Percentiles rank a stretch among this genome's conserved stretches.
These are phyloP conservation scores for Termitomyces sp. DNA, from an alignment of 768 basidiomycete species.

Conservation along the genomic window DNA sequence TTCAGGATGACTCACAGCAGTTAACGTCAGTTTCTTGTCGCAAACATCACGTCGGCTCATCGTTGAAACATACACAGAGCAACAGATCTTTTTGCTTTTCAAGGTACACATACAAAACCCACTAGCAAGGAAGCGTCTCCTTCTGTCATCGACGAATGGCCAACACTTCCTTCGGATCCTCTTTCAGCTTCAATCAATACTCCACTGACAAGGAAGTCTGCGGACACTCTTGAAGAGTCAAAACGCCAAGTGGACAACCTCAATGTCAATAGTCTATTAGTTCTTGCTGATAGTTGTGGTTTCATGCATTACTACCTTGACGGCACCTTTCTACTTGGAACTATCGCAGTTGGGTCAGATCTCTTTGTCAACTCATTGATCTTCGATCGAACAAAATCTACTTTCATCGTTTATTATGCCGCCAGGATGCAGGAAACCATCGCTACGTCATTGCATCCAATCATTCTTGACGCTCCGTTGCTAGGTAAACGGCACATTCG, in stretches of 20 bases:
- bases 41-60: conserved; percentile 11
- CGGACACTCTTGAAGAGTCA: conserved; percentile 20
- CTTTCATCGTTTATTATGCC: conserved; percentile 46
- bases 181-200: conserved; percentile 57
- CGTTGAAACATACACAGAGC: conserved; percentile 49
- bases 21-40: conserved; percentile 45
- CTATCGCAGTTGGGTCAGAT: conserved; percentile 31
- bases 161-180: conserved; percentile 51
- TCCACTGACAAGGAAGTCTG: conserved; percentile 26
- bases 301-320: conserved; percentile 64
- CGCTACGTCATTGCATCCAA: conserved; percentile 34
- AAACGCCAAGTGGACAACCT: conserved; percentile 43
- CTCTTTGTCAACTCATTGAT: conserved; percentile 29
- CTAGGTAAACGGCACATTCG: conserved; percentile 50
- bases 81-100: conserved; percentile 77
- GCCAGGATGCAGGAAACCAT: conserved; percentile 16
- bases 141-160: conserved; percentile 63
- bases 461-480: conserved; percentile 48
- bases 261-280: conserved; percentile 60
- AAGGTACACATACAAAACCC: conserved; percentile 54
- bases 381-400: conserved; percentile 40
- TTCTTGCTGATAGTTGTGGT: conserved; percentile 54
- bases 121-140: conserved; percentile 42
- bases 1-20: conserved; percentile 62
- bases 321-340: conserved; percentile 69